Evolutionary conservation across 164 flowering plant species (phyloP), one percentile per base, ranked within the genome.

Genomic region (Platanus orientalis): DNA sequence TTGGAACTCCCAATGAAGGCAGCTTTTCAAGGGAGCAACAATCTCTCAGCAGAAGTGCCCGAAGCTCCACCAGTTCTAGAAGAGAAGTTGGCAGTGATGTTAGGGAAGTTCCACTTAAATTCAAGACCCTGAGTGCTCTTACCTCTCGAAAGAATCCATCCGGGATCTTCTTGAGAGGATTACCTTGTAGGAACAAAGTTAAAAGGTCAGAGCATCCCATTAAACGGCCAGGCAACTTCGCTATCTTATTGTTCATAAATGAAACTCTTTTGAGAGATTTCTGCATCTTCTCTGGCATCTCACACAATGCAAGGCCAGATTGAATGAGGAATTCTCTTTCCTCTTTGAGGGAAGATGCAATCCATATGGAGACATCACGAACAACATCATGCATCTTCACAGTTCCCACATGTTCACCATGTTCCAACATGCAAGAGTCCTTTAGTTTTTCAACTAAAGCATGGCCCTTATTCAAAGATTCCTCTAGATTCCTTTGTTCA

Each of bases 171-270:
- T 42, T 32, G 21, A 68, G 58, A 12, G 62, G 57, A 25, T 73
- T 73, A 19, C 69, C 70, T 65, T 73, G 76, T 2, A 73, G 65
- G 17, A 73, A 25, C 29, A 73, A 61, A 6, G 58, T 51, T 7
- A 62, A 54, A 11, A 63, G 26, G 27, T 69, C 27, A 6, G 63
- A 34, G 56, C 67, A 65, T 13, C 44, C 51, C 32, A 64, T 0
- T 11, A 13, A 17, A 14, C 57, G 11, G 11, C 14, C 30, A 16
- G 73, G 73, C 21, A 70, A 19, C n/a, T 9, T 42, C 1, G 34
- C 42, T 50, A 70, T 64, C 2, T 25, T 54, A 47, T 60, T 70
- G 42, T 64, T 64, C 64, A 60, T 54, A n/a, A 64, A 54, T 1
- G 73, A 70, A 25, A 60, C 32, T 53, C 69, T 52, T 16, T 13